Evolutionary conservation across 1,139 yeast genomes (phyloP).

Genomic region (Candida freyschussii): DNA sequence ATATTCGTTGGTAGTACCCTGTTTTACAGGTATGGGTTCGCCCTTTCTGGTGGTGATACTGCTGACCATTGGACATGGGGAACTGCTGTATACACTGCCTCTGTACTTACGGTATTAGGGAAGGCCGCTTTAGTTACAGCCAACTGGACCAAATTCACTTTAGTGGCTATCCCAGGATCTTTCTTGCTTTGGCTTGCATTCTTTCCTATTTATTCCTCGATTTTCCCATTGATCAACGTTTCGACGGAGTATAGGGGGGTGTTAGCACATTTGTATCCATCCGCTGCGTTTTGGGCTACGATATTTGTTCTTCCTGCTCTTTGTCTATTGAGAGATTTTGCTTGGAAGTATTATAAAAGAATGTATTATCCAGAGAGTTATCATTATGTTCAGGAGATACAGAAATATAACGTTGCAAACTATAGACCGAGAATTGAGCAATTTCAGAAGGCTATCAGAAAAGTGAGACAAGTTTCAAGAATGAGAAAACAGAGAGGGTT

Average conservation of each 20-base stretch:
- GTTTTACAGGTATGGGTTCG: constrained; percentile 66
- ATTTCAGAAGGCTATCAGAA: constrained; percentile 94
- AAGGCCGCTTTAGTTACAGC: constrained; percentile 91
- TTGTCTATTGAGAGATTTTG: constrained; percentile 80
- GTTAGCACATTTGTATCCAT: constrained; percentile 67
- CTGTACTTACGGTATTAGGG: constrained; percentile 85
- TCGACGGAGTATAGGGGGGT: constrained; percentile 85
- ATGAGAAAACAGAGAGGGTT: constrained; percentile 98
- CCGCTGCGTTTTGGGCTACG: constrained; percentile 81
- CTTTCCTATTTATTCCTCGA: constrained; percentile 80
- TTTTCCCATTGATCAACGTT: constrained; percentile 81
- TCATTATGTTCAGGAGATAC: constrained; percentile 95
- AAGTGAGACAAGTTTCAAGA: constrained; percentile 96
- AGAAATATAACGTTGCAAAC: constrained; percentile 90
- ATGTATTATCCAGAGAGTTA: constrained; percentile 88
- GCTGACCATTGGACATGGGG: constrained; percentile 97
- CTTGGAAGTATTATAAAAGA: constrained; percentile 93
- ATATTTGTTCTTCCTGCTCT: constrained; percentile 67
- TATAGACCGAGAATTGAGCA: constrained; percentile 94
- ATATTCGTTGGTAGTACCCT: constrained; percentile 70
- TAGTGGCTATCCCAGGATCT: constrained; percentile 94
- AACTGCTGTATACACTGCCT: constrained; percentile 80
- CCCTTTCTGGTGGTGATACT: constrained; percentile 61
- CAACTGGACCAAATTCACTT: constrained; percentile 92
- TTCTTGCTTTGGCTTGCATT: constrained; percentile 76